phyloP scores from a whole-genome alignment of 768 basidiomycete species.

The Auricularia heimuer region DNA sequence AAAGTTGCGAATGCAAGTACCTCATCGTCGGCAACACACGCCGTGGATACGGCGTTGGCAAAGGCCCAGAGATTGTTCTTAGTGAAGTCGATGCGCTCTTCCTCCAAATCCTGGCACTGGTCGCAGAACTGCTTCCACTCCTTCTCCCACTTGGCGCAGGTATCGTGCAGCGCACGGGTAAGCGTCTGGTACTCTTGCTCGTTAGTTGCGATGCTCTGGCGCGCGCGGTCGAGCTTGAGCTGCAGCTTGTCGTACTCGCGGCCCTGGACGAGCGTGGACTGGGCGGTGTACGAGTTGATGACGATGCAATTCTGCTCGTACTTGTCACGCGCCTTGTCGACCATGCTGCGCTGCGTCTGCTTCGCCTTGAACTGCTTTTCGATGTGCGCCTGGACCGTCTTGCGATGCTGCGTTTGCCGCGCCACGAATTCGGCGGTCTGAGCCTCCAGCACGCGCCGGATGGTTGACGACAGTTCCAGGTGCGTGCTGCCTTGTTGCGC shows the following conservation, averaged over 20 bases:
- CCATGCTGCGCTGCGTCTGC: conserved; percentile 75
- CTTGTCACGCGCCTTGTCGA: conserved; percentile 82
- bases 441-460: conserved; percentile 67
- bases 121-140: conserved; percentile 96
- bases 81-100: conserved; percentile 86
- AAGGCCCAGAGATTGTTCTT: conserved; percentile 95
- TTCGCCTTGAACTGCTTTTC: conserved; percentile 91
- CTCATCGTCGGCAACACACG: conserved; percentile 94
- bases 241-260: conserved; percentile 87
- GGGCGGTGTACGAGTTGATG: conserved; percentile 91
- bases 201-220: conserved; percentile 81
- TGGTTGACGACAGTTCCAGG: conserved; percentile 58
- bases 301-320: conserved; percentile 88
- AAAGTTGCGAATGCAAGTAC: conserved; percentile 31
- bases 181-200: conserved; percentile 91
- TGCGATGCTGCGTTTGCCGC: conserved; percentile 64
- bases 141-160: conserved; percentile 76
- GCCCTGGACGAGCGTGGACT: conserved; percentile 84
- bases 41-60: conserved; percentile 91
- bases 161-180: conserved; percentile 67
- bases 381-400: conserved; percentile 55
- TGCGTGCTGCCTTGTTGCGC: conserved; percentile 74
- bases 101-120: conserved; percentile 90
- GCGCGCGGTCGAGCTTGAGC: conserved; percentile 76
- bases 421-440: conserved; percentile 49